These are phyloP conservation scores for Metschnikowia aberdeeniae DNA, from an alignment of 805 yeast genomes.

Conservation along the genomic window DNA sequence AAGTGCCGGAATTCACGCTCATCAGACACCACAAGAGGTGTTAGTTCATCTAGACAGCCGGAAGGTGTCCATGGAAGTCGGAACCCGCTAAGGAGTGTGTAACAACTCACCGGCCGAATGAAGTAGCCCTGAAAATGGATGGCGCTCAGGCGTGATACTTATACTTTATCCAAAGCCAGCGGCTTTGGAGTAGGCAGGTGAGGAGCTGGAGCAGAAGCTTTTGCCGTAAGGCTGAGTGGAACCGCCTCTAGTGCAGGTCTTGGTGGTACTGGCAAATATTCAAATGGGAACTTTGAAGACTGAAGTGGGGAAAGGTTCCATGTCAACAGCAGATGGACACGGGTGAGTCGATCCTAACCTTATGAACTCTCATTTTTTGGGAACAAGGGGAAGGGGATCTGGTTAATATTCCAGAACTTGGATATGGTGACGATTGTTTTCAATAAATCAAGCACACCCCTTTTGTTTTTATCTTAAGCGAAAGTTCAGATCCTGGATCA, in stretches of 20 bases:
- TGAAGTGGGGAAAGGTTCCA: slow-evolving; percentile 42
- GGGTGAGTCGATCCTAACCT: slow-evolving; percentile 41
- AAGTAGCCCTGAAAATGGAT: slow-evolving; percentile 43
- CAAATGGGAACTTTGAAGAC: slow-evolving; percentile 41
- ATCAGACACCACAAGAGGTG: slow-evolving; percentile 44
- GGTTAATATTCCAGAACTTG: slow-evolving; percentile 43
- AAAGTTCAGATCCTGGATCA: too few relatives aligned
- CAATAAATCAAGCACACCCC: too few relatives aligned
- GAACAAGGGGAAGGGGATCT: slow-evolving; percentile 34
- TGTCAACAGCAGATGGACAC: slow-evolving; percentile 41
- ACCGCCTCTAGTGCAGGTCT: slow-evolving; percentile 30
- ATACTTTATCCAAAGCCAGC: slow-evolving; percentile 37
- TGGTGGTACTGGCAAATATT: slow-evolving; percentile 42
- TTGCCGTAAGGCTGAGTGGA: slow-evolving; percentile 36
- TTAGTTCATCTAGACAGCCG: slow-evolving; percentile 18
- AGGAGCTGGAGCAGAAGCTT: slow-evolving; percentile 40
- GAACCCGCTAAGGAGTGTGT: slow-evolving; percentile 55
- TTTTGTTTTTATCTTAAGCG: too few relatives aligned
- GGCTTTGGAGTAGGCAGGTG: slow-evolving; percentile 42
- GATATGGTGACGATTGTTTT: slow-evolving; percentile 11
- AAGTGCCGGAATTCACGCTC: slow-evolving; percentile 29
- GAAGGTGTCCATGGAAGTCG: slow-evolving; percentile 30
- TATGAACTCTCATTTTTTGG: too few relatives aligned
- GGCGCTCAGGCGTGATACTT: slow-evolving; percentile 36
- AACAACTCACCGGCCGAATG: slow-evolving; percentile 51